Evolutionary conservation across 371 early-diverging fungal species (phyloP), one percentile per base, ranked within the genome.

Genomic region (Mortierella sp.): DNA sequence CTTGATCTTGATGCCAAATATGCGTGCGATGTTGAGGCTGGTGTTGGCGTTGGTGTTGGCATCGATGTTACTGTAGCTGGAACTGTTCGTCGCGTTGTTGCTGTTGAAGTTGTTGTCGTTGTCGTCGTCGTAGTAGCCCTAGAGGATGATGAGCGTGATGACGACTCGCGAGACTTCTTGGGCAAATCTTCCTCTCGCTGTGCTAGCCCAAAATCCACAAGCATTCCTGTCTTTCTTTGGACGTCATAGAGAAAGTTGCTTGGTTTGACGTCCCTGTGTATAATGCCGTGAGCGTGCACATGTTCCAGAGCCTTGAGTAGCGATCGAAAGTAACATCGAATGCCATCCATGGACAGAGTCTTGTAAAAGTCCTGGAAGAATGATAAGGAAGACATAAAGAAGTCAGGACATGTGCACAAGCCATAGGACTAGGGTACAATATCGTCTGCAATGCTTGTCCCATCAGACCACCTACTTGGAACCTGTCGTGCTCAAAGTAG

Each of bases 191-290:
- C 47, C 45, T 74, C 68, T 16, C 76, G 70, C 86, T 99, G 96
- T 8, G 99, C 99, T n/a, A 99, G 88, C 9, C 99, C 99, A 91
- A 99, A 99, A 83, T 99, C 99, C 14, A 96, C 97, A 22, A 99
- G 85, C 19, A 95, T 90, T 7, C 99, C 99, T 1, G 89, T 92
- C 45, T 91, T 89, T 22, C 74, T 73, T 34, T 83, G 82, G 0
- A 86, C 80, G 76, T 95, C 90, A 81, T 95, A 99, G 11, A 99
- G 86, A 85, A 99, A 99, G 78, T 99, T 99, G 67, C 93, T 92
- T 1, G 99, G 99, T 80, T 99, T 99, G 63, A 99, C 90, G 82
- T 99, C 99, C 29, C 99, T 91, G 72, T 98, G 98, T 50, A 97
- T 91, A 52, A 96, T 92, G 2, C 88, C 85, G 34, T 89, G 85